Evolutionary conservation across 1,139 yeast species (phyloP).

Genomic region (Sugiyamaella grinbergsii): DNA sequence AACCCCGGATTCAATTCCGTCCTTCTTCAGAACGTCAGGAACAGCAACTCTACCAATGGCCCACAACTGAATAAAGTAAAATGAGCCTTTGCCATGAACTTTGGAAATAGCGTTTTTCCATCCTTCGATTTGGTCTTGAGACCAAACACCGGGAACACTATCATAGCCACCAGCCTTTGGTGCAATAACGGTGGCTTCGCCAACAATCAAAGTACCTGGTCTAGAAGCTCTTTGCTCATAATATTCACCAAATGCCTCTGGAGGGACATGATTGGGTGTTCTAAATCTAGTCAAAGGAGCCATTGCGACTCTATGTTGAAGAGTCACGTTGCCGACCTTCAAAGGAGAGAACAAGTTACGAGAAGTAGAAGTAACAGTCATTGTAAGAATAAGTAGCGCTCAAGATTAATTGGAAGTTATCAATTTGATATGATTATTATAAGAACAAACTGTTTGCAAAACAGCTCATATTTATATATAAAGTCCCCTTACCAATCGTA

Average conservation of each 20-base stretch:
- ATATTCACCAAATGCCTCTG: slow-evolving; percentile 51
- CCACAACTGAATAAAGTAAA: slow-evolving; percentile 47
- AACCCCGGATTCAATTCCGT: slow-evolving; percentile 33
- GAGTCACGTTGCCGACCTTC: slow-evolving; percentile 34
- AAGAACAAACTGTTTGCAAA: no score
- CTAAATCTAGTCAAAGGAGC: slow-evolving; percentile 61
- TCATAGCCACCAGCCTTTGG: slow-evolving; percentile 42
- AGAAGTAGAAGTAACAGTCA: no score
- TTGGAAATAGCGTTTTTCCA: slow-evolving; percentile 45
- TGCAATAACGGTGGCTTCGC: slow-evolving; percentile 50
- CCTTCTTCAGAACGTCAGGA: slow-evolving; percentile 19
- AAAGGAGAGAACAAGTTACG: slow-evolving; percentile 39
- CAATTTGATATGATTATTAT: no score
- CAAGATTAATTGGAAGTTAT: no score
- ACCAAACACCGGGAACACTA: slow-evolving; percentile 49
- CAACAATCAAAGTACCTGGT: slow-evolving; percentile 53
- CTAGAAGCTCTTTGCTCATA: slow-evolving; percentile 55
- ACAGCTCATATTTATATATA: no score
- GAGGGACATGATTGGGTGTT: slow-evolving; percentile 45
- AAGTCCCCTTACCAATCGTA: no score
- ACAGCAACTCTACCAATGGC: slow-evolving; percentile 46
- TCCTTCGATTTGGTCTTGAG: slow-evolving; percentile 45
- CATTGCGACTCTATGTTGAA: slow-evolving; percentile 49
- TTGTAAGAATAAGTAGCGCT: no score
- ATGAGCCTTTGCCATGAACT: slow-evolving; percentile 45